Conservation (phyloP, 179 eudicot genomes). For the Silene noctiflora region DNA sequence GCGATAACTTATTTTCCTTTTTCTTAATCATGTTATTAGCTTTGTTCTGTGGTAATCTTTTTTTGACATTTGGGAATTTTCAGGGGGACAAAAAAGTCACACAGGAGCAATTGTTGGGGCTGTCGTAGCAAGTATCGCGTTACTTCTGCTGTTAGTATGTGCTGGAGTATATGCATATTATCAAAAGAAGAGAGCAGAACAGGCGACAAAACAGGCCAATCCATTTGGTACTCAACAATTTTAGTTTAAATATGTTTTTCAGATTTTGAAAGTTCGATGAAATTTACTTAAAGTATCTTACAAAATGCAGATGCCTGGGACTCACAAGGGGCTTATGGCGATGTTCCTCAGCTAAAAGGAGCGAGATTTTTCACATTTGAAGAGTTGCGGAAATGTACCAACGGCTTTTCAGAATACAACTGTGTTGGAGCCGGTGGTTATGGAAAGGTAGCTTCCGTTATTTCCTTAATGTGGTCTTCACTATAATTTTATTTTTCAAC, state of each 20-base stretch:
- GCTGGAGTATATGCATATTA: conserved; percentile 31
- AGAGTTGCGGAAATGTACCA: conserved; percentile 59
- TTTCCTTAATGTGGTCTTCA: background rate
- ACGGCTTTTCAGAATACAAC: conserved; percentile 63
- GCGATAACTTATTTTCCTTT: too few species aligned
- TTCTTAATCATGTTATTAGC: background rate
- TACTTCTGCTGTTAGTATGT: conserved; percentile 22
- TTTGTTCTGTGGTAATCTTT: background rate
- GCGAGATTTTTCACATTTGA: conserved; percentile 67
- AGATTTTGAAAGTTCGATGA: background rate
- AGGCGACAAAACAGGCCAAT: conserved; percentile 27
- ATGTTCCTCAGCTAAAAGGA: conserved; percentile 66
- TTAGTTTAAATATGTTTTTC: background rate
- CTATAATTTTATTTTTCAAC: background rate
- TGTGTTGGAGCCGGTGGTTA: conserved; percentile 79
- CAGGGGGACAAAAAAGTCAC: conserved; percentile 26
- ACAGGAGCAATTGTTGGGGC: conserved; percentile 28
- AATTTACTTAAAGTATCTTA: conserved; percentile 6
- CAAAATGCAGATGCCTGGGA: conserved; percentile 65
- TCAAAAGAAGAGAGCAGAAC: conserved; percentile 26
- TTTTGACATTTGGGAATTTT: background rate
- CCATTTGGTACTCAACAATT: conserved; percentile 31
- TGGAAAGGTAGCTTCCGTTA: conserved; percentile 56
- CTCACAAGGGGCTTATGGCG: conserved; percentile 42
- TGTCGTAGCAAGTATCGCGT: conserved; percentile 24